Base-by-base conservation (phyloP, 2,329 filamentous ascomycete genomes). In the Fusarium nodosum region DNA sequence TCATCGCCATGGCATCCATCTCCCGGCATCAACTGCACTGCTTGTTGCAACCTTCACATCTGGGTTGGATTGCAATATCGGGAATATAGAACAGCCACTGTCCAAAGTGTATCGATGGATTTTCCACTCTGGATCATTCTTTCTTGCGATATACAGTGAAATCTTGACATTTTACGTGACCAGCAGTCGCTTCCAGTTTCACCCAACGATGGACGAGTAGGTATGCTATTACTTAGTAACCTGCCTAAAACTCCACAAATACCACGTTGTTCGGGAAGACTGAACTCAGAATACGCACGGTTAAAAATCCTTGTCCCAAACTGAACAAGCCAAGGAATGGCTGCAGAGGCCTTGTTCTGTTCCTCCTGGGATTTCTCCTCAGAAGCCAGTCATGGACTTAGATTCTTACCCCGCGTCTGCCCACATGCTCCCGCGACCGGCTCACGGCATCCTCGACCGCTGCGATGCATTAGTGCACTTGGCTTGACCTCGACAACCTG, bases 391-490 rank as follows among this genome's bases (percentile, higher is more conserved):
- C 66, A 72, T 20, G 28, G 24, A 13, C 30, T 18, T 8, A 34
- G 20, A 48, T 53, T 68, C 51, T 61, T 74, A 74, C 72, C 72
- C 72, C 72, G 72, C 72, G 71, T 71, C 59, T 13, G 11, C 58
- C 55, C 69, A 74, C 71, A 74, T 71, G 72, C 72, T 74, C 63
- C 66, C 70, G 64, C 72, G 64, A 68, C 72, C 70, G 68, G 72
- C 69, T 64, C 66, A 54, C 72, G 72, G 72, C 72, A 73, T 58
- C 61, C 56, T 72, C 68, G 72, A 66, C 70, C 65, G 68, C 47
- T 65, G 62, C 60, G 47, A 53, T 56, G 60, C 66, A 63, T 58
- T 74, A 64, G 67, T 69, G 69, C 47, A 44, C 52, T 68, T 64
- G 64, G 48, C 44, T 59, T 66, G 50, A 34, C 44, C 34, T 69